Conservation (phyloP, 352 stramenopile species). For the Globisporangium nodosum region DNA sequence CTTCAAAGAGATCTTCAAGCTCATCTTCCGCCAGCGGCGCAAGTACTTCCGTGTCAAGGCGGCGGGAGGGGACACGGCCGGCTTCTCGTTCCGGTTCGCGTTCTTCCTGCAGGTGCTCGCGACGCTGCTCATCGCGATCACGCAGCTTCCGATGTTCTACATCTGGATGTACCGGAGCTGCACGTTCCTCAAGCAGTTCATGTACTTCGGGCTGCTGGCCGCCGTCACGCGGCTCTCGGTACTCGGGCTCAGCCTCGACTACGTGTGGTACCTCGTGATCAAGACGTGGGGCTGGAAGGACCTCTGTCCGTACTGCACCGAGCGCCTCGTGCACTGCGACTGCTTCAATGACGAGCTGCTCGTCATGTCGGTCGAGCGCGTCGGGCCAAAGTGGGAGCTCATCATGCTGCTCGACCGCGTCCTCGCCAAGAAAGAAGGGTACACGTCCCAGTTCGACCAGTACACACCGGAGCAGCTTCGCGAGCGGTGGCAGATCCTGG, state of each 20-base stretch:
- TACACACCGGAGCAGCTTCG: conserved; percentile 52
- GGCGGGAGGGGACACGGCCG: conserved; percentile 26
- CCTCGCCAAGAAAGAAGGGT: conserved; percentile 35
- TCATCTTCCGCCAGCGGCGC: conserved; percentile 64
- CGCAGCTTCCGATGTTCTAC: conserved; percentile 55
- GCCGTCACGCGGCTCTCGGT: conserved; percentile 54
- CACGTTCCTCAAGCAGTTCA: conserved; percentile 56
- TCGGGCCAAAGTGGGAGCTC: conserved; percentile 60
- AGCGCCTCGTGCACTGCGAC: conserved; percentile 55
- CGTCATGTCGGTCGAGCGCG: conserved; percentile 46
- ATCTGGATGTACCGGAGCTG: conserved; percentile 61
- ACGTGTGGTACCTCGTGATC: conserved; percentile 48
- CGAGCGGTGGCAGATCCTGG: conserved; percentile 49
- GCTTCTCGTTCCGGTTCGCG: conserved; percentile 53
- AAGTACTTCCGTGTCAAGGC: conserved; percentile 59
- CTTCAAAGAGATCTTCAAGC: conserved; percentile 74
- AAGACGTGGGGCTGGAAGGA: conserved; percentile 54
- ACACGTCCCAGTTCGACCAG: conserved; percentile 45
- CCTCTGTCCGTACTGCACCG: conserved; percentile 60
- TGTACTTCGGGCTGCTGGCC: conserved; percentile 58
- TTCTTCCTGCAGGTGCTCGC: conserved; percentile 54
- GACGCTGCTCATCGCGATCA: conserved; percentile 40
- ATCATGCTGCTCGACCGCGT: conserved; percentile 49
- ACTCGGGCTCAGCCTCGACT: conserved; percentile 42
- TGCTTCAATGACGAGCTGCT: conserved; percentile 70